Percentiles rank a stretch among this genome's conserved stretches.
Evolutionary conservation across 176 grass and related monocot genomes (phyloP).

Genomic region (Hsuehochloa calcarea): DNA sequence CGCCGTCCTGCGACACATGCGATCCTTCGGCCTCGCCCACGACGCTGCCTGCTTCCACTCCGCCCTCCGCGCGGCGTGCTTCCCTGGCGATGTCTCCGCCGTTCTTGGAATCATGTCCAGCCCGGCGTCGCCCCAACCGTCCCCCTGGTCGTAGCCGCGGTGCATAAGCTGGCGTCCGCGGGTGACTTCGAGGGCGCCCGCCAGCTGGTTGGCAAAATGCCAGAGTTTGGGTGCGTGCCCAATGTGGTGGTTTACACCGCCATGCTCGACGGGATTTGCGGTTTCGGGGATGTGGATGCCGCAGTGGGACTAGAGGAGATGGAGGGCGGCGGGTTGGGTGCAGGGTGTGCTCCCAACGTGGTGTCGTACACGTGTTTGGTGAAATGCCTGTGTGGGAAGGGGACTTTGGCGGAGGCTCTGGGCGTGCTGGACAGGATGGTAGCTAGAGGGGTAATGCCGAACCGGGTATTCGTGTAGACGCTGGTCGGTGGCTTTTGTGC

Average conservation of each 20-base stretch:
- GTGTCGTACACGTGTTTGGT: conserved; percentile 93
- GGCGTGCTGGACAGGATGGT: conserved; percentile 64
- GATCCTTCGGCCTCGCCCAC: conserved; percentile 41
- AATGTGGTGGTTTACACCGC: conserved; percentile 65
- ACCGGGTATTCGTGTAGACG: conserved; percentile 56
- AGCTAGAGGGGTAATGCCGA: conserved; percentile 52
- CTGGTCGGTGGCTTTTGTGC: conserved; percentile 55
- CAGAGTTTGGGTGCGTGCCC: conserved; percentile 49
- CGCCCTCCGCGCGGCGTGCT: conserved; percentile 33
- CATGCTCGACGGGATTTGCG: conserved; percentile 64
- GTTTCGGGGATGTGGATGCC: conserved; percentile 34
- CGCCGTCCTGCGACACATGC: conserved; percentile 47
- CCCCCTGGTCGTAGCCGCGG: conserved; percentile 49
- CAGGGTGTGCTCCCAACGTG: conserved; percentile 48
- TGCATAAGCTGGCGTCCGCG: conserved; percentile 50
- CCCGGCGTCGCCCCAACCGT: conserved; percentile 41
- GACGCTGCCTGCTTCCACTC: conserved; percentile 57
- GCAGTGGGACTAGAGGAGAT: conserved; percentile 53
- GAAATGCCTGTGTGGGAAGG: conserved; percentile 72
- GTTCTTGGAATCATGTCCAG: conserved; percentile 62
- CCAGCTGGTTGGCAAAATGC: conserved; percentile 60
- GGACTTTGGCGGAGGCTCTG: conserved; percentile 43
- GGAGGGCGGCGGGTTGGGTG: conserved; percentile 40
- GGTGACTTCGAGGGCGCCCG: conserved; percentile 53
- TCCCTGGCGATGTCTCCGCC: conserved; percentile 11